Percentiles rank a stretch among this genome's conserved stretches.
phyloP scores from a whole-genome alignment of 495 filamentous ascomycete species.

The Trichoderma orchidacearum region DNA sequence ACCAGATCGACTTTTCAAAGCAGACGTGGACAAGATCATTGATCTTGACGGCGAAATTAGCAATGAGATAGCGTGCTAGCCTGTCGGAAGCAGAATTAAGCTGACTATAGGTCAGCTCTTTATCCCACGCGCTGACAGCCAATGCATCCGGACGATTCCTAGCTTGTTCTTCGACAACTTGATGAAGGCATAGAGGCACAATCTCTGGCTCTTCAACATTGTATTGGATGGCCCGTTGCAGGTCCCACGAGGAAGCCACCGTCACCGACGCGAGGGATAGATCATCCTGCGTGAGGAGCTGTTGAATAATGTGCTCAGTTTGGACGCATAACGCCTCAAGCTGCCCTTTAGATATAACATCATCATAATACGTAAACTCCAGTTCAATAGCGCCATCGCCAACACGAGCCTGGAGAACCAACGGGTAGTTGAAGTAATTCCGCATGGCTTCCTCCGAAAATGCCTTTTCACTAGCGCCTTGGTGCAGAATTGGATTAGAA shows the following conservation, averaged over 20 bases:
- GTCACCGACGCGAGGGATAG: background rate
- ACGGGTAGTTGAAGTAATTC: background rate
- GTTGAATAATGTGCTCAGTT: conserved; percentile 1
- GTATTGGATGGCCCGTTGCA: background rate
- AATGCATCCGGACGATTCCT: conserved; percentile 6
- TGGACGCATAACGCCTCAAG: conserved; percentile 9
- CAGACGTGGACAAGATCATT: conserved; percentile 41
- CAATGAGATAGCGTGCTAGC: conserved; percentile 27
- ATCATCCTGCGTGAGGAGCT: background rate
- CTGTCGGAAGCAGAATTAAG: conserved; percentile 28
- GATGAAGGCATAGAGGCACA: background rate
- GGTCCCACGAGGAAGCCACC: background rate
- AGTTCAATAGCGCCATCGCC: background rate
- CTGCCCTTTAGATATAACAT: conserved; percentile 5
- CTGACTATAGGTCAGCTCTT: conserved; percentile 34
- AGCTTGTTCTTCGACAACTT: conserved; percentile 8
- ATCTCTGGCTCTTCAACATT: background rate
- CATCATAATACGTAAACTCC: conserved; percentile 5
- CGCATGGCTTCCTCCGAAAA: background rate
- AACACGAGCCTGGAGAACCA: background rate
- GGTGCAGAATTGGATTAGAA: background rate
- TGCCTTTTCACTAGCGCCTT: background rate
- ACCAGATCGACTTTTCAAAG: conserved; percentile 38
- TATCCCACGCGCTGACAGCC: conserved; percentile 36
- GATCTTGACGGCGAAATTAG: conserved; percentile 30